Evolutionary conservation across 2,329 filamentous ascomycete genomes (phyloP).

Genomic region (Alternaria triticimaculans): DNA sequence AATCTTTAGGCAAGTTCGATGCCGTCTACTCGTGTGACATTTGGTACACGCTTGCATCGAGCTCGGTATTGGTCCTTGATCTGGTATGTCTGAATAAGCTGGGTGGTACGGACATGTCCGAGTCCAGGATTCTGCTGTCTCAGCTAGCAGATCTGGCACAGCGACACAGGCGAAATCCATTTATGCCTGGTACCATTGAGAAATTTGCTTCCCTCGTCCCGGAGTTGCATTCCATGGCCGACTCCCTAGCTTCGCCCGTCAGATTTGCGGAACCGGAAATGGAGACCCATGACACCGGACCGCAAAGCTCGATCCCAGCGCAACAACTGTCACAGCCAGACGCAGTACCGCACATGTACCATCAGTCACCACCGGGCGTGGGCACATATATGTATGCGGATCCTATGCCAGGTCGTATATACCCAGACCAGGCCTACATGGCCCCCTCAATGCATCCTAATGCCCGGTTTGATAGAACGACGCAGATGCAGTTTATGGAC

Average conservation of each 20-base stretch:
- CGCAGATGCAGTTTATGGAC: slow-evolving; percentile 47
- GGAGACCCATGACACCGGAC: slow-evolving; percentile 3
- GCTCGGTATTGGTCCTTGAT: slow-evolving; percentile 49
- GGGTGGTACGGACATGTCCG: slow-evolving; percentile 24
- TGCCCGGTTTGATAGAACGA: slow-evolving; percentile 33
- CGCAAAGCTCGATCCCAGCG: slow-evolving; percentile 10
- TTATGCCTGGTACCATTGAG: slow-evolving; percentile 48
- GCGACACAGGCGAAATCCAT: slow-evolving; percentile 40
- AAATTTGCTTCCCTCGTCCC: slow-evolving; percentile 48
- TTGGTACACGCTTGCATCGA: slow-evolving; percentile 50
- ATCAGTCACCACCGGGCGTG: slow-evolving; percentile 31
- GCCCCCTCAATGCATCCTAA: slow-evolving; percentile 20
- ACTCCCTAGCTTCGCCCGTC: slow-evolving; percentile 26
- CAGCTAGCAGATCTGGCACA: slow-evolving; percentile 46
- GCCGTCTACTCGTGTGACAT: slow-evolving; percentile 52
- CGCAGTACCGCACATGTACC: slow-evolving; percentile 24
- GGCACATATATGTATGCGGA: slow-evolving; percentile 43
- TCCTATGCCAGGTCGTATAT: slow-evolving; percentile 29
- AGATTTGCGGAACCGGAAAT: slow-evolving; percentile 14
- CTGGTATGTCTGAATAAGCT: slow-evolving; percentile 41
- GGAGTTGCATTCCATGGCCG: slow-evolving; percentile 46
- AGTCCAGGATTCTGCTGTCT: slow-evolving; percentile 42
- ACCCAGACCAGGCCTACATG: slow-evolving; percentile 26
- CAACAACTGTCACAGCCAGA: slow-evolving; percentile 21
- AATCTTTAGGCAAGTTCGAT: slow-evolving; percentile 49